Evolutionary conservation across 1,284 basidiomycete genomes (phyloP).

Genomic region (Leccinum pachyderme): DNA sequence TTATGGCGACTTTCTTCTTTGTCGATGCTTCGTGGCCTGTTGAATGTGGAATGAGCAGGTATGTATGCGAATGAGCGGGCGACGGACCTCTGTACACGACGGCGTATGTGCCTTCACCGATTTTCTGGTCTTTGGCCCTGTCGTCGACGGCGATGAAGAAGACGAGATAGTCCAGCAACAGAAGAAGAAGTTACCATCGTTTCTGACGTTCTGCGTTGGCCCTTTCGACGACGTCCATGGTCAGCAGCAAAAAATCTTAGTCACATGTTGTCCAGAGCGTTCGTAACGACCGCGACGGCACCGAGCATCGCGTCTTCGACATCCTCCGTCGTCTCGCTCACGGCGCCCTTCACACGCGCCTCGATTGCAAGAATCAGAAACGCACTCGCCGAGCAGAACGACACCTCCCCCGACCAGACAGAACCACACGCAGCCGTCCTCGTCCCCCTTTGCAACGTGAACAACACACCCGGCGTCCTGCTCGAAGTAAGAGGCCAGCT

Average conservation of each 20-base stretch:
- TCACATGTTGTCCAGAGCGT: slow-evolving; percentile 27
- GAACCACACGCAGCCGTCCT: slow-evolving; percentile 62
- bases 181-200: slow-evolving; percentile 48
- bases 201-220: slow-evolving; percentile 69
- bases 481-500: slow-evolving; percentile 67
- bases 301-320: slow-evolving; percentile 3
- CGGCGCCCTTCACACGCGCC: slow-evolving; percentile 39
- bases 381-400: slow-evolving; percentile 32
- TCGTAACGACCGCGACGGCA: slow-evolving; percentile 16
- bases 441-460: slow-evolving; percentile 73
- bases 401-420: slow-evolving; percentile 15
- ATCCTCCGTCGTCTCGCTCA: slow-evolving; percentile 33
- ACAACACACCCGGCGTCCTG: slow-evolving; percentile 60
- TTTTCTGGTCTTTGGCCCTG: slow-evolving; percentile 84
- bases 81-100: slow-evolving; percentile 87
- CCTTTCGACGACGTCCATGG: slow-evolving; percentile 72
- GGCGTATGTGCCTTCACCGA: slow-evolving; percentile 97
- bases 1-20: slow-evolving; percentile 86
- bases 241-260: not conserved
- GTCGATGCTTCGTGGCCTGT: slow-evolving; percentile 70
- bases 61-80: not conserved
- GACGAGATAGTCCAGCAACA: slow-evolving; percentile 5
- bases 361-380: slow-evolving; percentile 41
- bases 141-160: not conserved
- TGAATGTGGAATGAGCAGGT: not conserved